Conservation (phyloP, 2,329 filamentous ascomycete species). For the Sclerotinia nivalis region DNA sequence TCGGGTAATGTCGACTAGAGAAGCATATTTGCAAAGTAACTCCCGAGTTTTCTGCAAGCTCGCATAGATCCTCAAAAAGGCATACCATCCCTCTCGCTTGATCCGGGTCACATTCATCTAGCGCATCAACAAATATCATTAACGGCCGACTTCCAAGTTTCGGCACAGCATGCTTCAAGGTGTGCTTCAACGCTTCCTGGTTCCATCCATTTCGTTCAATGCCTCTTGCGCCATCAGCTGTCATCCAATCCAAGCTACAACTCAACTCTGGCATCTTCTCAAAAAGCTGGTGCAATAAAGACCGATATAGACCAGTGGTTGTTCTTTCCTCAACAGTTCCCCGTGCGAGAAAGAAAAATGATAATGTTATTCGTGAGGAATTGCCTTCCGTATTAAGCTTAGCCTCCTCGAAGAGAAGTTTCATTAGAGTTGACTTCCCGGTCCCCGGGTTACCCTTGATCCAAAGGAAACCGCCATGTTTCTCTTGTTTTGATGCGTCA, state of each 20-base stretch:
- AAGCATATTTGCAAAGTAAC: conserved; percentile 34
- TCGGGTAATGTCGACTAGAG: conserved; percentile 39
- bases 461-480: conserved; percentile 49
- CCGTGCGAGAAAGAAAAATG: conserved; percentile 41
- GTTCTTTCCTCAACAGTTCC: conserved; percentile 48
- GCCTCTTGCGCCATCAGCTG: conserved; percentile 30
- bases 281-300: conserved; percentile 51
- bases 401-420: conserved; percentile 42
- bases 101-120: conserved; percentile 34
- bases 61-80: conserved; percentile 32
- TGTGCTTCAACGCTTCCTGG: conserved; percentile 39
- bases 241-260: conserved; percentile 33
- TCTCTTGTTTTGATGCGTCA: conserved; percentile 34
- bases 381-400: conserved; percentile 29
- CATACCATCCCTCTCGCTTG: conserved; percentile 28
- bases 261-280: conserved; percentile 42
- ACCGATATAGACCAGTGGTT: conserved; percentile 51
- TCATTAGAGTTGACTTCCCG: conserved; percentile 50
- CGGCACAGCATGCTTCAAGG: conserved; percentile 33
- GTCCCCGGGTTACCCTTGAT: conserved; percentile 50
- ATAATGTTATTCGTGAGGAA: conserved; percentile 37
- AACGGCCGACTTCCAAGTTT: conserved; percentile 37
- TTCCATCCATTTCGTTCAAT: conserved; percentile 34
- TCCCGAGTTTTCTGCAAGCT: conserved; percentile 22
- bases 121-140: conserved; percentile 39